Evolutionary conservation across 345 rosid genomes (phyloP).

Genomic region (Brassica incana): DNA sequence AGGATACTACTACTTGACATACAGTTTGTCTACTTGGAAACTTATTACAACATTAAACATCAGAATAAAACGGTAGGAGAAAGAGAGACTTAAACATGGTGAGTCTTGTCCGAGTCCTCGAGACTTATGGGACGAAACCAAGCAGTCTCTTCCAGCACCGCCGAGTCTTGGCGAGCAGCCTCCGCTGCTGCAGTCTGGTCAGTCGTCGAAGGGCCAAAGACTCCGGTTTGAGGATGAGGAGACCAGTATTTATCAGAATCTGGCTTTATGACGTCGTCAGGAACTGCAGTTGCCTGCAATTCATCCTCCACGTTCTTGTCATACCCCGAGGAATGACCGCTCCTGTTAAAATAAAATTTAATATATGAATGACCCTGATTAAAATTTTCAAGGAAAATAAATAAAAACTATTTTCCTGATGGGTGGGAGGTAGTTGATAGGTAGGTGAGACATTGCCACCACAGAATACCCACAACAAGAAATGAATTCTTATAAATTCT

Average conservation of each 20-base stretch:
- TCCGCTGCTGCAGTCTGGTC: conserved; percentile 38
- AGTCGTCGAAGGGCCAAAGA: conserved; percentile 66
- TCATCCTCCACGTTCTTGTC: conserved; percentile 88
- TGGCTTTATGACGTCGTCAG: conserved; percentile 69
- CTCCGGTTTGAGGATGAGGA: conserved; percentile 92
- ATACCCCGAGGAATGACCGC: conserved; percentile 58
- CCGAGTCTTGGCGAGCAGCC: conserved; percentile 27
- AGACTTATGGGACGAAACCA: conserved; percentile 95
- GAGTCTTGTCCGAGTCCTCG: conserved; percentile 86
- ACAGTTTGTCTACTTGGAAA: neutral
- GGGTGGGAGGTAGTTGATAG: conserved; percentile 26
- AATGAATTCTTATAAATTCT: neutral
- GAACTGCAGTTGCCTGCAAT: conserved; percentile 49
- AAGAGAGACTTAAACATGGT: conserved; percentile 29
- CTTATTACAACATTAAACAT: conserved; percentile 22
- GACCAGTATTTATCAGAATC: conserved; percentile 83
- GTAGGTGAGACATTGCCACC: conserved; percentile 27
- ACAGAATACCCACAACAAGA: neutral
- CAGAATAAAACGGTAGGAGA: neutral
- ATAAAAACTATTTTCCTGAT: conserved; percentile 6
- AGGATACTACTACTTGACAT: neutral
- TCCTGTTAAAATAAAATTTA: conserved; percentile 36
- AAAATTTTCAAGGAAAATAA: neutral
- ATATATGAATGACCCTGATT: neutral
- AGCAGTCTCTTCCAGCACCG: conserved; percentile 75